phyloP scores from a whole-genome alignment of 768 basidiomycete species.

The Cystofilobasidium capitatum region DNA sequence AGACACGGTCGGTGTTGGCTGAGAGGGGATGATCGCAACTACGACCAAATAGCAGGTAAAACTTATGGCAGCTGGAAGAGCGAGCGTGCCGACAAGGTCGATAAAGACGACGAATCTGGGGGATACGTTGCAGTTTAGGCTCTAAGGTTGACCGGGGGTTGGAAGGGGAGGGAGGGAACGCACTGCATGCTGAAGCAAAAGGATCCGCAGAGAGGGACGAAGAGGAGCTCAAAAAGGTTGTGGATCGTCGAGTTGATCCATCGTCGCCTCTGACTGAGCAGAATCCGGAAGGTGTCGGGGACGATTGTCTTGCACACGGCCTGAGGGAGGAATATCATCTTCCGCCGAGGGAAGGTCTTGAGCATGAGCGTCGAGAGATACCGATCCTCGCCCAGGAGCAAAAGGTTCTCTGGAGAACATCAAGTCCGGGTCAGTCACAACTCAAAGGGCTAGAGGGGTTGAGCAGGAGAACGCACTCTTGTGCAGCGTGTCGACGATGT shows the following conservation, averaged over 20 bases:
- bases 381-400: conserved; percentile 96
- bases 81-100: conserved; percentile 93
- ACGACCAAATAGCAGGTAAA: conserved; percentile 94
- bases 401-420: conserved; percentile 75
- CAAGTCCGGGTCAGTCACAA: too few relatives aligned
- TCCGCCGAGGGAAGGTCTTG: conserved; percentile 98
- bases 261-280: conserved; percentile 89
- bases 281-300: conserved; percentile 85
- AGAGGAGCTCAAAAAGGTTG: conserved; percentile 82
- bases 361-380: conserved; percentile 95
- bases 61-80: conserved; percentile 90
- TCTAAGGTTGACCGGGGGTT: too few relatives aligned
- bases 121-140: neutral
- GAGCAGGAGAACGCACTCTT: conserved; percentile 59
- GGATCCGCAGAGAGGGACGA: conserved; percentile 95
- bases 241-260: conserved; percentile 99
- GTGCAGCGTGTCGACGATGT: conserved; percentile 96
- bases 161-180: neutral
- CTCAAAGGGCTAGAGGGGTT: conserved; percentile 55
- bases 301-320: conserved; percentile 99
- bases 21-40: conserved; percentile 69
- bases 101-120: conserved; percentile 60
- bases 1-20: conserved; percentile 64
- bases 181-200: conserved; percentile 89
- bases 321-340: conserved; percentile 99